Conservation (phyloP, 192 early-diverging fungal species). For the Coemansia sp. region DNA sequence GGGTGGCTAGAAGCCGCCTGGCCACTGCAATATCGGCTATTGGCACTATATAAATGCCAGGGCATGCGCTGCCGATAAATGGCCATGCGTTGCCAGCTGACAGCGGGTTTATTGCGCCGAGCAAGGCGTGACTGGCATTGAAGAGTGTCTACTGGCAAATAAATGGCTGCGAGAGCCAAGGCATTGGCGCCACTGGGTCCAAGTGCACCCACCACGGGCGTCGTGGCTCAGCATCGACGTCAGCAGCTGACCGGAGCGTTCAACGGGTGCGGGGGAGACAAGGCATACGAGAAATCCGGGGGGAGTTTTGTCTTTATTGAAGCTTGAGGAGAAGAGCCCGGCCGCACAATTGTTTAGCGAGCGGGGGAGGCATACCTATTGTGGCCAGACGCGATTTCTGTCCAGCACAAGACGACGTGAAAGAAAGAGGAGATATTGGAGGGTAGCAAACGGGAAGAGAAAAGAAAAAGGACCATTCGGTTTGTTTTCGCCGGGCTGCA, state of each 20-base stretch:
- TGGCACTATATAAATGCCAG: background rate
- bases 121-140: background rate
- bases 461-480: background rate
- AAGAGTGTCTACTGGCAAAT: background rate
- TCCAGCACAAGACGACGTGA: background rate
- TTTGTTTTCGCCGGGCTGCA: too few relatives aligned
- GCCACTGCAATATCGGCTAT: background rate
- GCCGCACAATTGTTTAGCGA: background rate
- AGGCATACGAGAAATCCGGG: background rate
- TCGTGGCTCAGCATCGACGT: background rate
- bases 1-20: background rate
- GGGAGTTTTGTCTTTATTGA: too few relatives aligned
- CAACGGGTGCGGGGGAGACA: background rate
- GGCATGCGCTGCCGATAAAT: slow-evolving; percentile 2
- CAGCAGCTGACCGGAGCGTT: background rate
- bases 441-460: background rate
- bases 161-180: background rate
- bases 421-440: background rate
- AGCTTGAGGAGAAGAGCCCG: background rate
- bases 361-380: background rate
- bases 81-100: slow-evolving; percentile 1
- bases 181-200: background rate
- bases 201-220: background rate
- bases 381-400: background rate
- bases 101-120: background rate